Percentiles rank a stretch among this genome's conserved stretches.
phyloP scores from a whole-genome alignment of 2,329 filamentous ascomycete species.

The Mollisiaceae sp. region DNA sequence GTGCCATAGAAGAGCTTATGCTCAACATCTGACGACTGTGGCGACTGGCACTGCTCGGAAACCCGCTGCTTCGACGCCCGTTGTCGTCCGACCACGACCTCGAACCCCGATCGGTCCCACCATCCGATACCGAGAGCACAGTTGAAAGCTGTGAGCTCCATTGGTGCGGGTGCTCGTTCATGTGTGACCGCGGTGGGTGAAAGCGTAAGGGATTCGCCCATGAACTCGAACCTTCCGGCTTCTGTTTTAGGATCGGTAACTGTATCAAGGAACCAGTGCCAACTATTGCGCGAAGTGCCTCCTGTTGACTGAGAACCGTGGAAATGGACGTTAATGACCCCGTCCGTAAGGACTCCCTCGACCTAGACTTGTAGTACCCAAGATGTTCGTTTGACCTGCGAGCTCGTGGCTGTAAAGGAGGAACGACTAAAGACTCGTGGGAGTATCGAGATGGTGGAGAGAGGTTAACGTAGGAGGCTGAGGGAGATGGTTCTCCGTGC shows the following conservation, averaged over 20 bases:
- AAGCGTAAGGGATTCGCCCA: slow-evolving; percentile 41
- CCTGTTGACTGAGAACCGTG: slow-evolving; percentile 50
- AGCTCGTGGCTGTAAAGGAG: slow-evolving; percentile 57
- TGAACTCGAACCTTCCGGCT: slow-evolving; percentile 39
- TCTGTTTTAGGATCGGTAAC: slow-evolving; percentile 32
- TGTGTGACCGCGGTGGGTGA: slow-evolving; percentile 45
- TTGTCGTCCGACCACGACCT: slow-evolving; percentile 47
- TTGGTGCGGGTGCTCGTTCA: slow-evolving; percentile 59
- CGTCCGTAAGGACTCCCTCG: slow-evolving; percentile 58
- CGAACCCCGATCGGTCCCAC: slow-evolving; percentile 52
- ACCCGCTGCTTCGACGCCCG: slow-evolving; percentile 56
- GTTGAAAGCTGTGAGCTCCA: slow-evolving; percentile 70
- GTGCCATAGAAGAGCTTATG: slow-evolving; percentile 55
- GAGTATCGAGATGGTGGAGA: slow-evolving; percentile 53
- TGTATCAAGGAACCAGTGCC: slow-evolving; percentile 39
- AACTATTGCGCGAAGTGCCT: slow-evolving; percentile 39
- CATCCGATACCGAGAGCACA: slow-evolving; percentile 66
- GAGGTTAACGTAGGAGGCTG: slow-evolving; percentile 45
- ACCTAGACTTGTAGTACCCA: slow-evolving; percentile 55
- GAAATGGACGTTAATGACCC: slow-evolving; percentile 62
- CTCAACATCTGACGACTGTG: slow-evolving; percentile 62
- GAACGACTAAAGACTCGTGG: slow-evolving; percentile 64
- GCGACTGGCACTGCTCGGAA: slow-evolving; percentile 52
- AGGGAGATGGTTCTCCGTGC: slow-evolving; percentile 50
- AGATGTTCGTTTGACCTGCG: slow-evolving; percentile 55